Conservation (phyloP, 2,329 filamentous ascomycete genomes). For the Cladosporium phlei region DNA sequence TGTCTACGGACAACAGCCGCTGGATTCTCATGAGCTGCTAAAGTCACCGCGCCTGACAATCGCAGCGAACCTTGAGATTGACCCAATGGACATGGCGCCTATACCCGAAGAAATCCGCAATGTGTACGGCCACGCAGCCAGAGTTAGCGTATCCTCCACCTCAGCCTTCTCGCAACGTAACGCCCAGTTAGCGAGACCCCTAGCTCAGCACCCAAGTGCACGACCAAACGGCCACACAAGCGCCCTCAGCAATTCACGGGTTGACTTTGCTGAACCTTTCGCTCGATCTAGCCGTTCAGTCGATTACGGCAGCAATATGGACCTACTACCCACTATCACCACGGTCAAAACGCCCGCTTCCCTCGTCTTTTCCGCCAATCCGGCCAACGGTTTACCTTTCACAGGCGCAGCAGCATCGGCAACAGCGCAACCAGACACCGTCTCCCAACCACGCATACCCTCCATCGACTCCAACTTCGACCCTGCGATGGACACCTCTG, state of each 20-base stretch:
- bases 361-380: neutral
- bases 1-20: conserved; percentile 28
- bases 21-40: conserved; percentile 31
- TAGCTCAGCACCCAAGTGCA: neutral
- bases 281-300: neutral
- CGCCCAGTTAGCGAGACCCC: neutral
- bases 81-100: conserved; percentile 10
- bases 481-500: conserved; percentile 34
- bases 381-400: too few relatives aligned
- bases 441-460: neutral
- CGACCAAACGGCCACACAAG: neutral
- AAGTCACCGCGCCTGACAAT: conserved; percentile 26
- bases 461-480: conserved; percentile 22
- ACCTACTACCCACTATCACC: neutral
- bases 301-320: conserved; percentile 5
- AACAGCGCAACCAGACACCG: neutral
- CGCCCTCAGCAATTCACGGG: neutral
- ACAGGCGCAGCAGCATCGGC: neutral
- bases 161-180: conserved; percentile 2
- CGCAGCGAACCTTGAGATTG: conserved; percentile 16
- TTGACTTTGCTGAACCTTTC: conserved; percentile 2
- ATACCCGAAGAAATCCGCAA: neutral
- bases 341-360: neutral
- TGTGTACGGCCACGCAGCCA: neutral
- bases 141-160: conserved; percentile 4